Base-by-base conservation (phyloP, 163 green algal genomes). In the Chlamydomonas reinhardtii region DNA sequence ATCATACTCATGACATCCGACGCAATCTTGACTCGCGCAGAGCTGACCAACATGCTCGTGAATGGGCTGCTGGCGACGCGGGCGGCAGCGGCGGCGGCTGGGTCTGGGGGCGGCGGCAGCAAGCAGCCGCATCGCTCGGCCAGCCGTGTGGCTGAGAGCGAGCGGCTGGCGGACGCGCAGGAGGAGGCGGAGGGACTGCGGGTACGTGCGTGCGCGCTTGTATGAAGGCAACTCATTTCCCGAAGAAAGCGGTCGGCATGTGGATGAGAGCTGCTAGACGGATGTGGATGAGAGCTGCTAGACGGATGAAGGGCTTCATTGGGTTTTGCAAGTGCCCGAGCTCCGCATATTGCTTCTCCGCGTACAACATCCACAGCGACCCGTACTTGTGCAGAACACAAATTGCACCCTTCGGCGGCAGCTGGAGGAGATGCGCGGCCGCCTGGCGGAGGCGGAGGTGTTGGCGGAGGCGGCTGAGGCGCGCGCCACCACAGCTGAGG, bases 361-460 rank as follows among this genome's bases (percentile, higher is more conserved):
- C 39, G 8, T 48, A 8, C 39, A 48, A 48, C n/a, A n/a, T n/a
- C n/a, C n/a, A n/a, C n/a, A n/a, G n/a, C n/a, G n/a, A n/a, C n/a
- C n/a, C n/a, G n/a, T 66, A 16, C 14, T 19, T 22, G 29, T 35
- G 65, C 65, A 71, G 65, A 20, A 22, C 29, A 5, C n/a, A 20
- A 75, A 84, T 16, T 17, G 20, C 29, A 65, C 68, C 0, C 65
- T 84, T 12, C 64, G 48, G 76, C n/a, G 43, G 65, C 76, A 84
- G 43, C 65, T 84, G 17, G 76, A 84, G 31, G 76, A 75, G 64
- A 29, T n/a, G 27, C 32, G 43, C 9, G 65, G 27, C 2, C 76
- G 76, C 0, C n/a, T 84, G n/a, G 76, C 65, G 39, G 16, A 19
- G 35, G 35, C 37, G 37, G 76, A 83, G 37, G 62, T 64, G 4